phyloP scores from a whole-genome alignment of 139 green algal species.

The Chlorella sorokiniana region DNA sequence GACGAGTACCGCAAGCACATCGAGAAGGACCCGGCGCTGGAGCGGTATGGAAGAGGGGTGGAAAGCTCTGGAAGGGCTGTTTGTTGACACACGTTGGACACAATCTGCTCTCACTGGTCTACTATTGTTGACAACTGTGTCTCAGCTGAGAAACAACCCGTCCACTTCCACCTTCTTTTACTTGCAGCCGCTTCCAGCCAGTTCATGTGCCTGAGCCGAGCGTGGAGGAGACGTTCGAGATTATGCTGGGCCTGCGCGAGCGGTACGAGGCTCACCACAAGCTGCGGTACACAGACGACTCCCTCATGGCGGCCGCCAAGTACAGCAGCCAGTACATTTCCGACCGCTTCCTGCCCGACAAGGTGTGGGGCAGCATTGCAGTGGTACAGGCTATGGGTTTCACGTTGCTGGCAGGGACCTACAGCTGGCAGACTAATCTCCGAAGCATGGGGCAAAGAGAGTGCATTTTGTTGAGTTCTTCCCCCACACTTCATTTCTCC shows the following conservation, averaged over 20 bases:
- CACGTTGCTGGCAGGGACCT: too few relatives aligned
- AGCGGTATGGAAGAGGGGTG: too few relatives aligned
- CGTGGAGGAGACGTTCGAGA: slow-evolving; percentile 98
- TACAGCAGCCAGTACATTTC: slow-evolving; percentile 94
- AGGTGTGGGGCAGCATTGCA: slow-evolving; percentile 43
- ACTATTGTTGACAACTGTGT: too few relatives aligned
- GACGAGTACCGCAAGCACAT: slow-evolving; percentile 99
- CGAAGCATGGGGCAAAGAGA: too few relatives aligned
- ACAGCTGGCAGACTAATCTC: too few relatives aligned
- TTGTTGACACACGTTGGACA: too few relatives aligned
- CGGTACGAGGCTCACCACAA: slow-evolving; percentile 99
- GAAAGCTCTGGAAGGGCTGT: background rate
- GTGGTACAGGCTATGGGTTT: too few relatives aligned
- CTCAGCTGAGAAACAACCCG: background rate
- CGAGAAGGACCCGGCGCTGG: slow-evolving; percentile 98
- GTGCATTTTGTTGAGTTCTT: background rate
- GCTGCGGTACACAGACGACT: slow-evolving; percentile 97
- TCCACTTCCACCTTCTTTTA: background rate
- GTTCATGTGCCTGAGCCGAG: slow-evolving; percentile 92
- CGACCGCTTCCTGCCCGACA: slow-evolving; percentile 75
- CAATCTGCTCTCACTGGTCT: too few relatives aligned
- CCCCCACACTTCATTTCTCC: background rate
- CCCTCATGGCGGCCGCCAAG: slow-evolving; percentile 91
- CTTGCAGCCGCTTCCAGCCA: slow-evolving; percentile 81
- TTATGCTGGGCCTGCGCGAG: slow-evolving; percentile 89